These are phyloP conservation scores for Vishniacozyma victoriae DNA, from an alignment of 768 basidiomycete species.

Conservation along the genomic window DNA sequence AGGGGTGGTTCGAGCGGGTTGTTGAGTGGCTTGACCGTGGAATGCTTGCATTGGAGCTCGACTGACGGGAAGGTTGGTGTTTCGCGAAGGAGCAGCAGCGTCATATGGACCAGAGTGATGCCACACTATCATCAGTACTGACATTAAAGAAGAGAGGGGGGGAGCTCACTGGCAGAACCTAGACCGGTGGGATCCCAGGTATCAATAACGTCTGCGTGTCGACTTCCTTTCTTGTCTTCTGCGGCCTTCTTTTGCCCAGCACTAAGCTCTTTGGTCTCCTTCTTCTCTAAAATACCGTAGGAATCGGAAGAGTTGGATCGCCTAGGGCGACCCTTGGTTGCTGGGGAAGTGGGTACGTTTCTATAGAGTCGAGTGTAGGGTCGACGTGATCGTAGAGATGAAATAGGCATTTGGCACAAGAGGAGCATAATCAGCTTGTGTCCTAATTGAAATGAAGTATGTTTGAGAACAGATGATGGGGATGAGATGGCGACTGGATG, in stretches of 20 bases:
- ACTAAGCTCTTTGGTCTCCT: constrained; percentile 16
- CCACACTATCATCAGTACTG: constrained; percentile 30
- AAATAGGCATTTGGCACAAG: constrained; percentile 18
- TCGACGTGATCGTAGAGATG: constrained; percentile 20
- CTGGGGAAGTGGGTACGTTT: constrained; percentile 18
- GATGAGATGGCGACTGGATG: too few species aligned
- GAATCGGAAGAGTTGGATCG: constrained; percentile 39
- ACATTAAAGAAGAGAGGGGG: not conserved
- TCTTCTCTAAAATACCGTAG: constrained; percentile 18
- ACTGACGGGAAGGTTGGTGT: constrained; percentile 24
- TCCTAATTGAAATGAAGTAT: too few species aligned
- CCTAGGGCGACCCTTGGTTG: constrained; percentile 18
- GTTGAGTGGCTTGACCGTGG: constrained; percentile 14
- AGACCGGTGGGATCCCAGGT: constrained; percentile 47
- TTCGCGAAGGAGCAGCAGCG: constrained; percentile 44
- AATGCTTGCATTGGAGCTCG: constrained; percentile 46
- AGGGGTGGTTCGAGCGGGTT: constrained; percentile 19
- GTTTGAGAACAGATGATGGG: too few species aligned
- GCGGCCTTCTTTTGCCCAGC: constrained; percentile 32
- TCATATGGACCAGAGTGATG: constrained; percentile 47
- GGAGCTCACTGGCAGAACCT: constrained; percentile 39
- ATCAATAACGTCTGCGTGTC: constrained; percentile 46
- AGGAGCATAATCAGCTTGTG: too few species aligned
- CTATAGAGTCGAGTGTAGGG: constrained; percentile 15
- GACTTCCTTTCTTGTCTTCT: constrained; percentile 41